Conservation (phyloP, 148 eudicot genomes). For the Dysphania ambrosioides region DNA sequence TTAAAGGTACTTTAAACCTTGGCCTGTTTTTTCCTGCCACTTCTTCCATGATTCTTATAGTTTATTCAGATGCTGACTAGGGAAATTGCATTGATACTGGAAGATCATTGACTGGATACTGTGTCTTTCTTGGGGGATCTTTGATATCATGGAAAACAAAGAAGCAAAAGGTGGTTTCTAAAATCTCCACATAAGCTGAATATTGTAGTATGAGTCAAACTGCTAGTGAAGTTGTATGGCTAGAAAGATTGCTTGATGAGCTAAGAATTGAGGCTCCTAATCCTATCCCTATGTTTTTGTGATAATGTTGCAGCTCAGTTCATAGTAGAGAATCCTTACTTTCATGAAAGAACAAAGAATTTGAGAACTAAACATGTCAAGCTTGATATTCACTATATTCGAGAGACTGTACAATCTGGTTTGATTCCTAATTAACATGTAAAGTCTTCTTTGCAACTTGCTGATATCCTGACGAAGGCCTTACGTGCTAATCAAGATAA, state of each 20-base stretch:
- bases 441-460: too few relatives aligned
- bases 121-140: not conserved
- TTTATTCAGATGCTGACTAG: not conserved
- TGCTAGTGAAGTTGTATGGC: not conserved
- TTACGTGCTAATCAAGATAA: too few relatives aligned
- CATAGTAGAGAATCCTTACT: too few relatives aligned
- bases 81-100: not conserved
- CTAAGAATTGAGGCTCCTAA: not conserved
- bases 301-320: too few relatives aligned
- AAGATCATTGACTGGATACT: not conserved
- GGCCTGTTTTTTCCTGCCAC: not conserved
- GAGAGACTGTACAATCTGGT: not conserved
- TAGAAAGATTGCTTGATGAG: not conserved
- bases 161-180: not conserved
- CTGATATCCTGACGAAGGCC: too few relatives aligned
- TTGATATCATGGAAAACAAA: not conserved
- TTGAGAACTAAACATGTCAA: not conserved
- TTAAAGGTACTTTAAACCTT: not conserved
- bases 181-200: not conserved
- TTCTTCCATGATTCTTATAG: not conserved
- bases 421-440: not conserved
- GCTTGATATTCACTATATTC: not conserved
- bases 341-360: too few relatives aligned
- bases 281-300: not conserved
- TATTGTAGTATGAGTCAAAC: not conserved